Base-by-base conservation (phyloP, 75 land plant species). In the Sequoia sempervirens region DNA sequence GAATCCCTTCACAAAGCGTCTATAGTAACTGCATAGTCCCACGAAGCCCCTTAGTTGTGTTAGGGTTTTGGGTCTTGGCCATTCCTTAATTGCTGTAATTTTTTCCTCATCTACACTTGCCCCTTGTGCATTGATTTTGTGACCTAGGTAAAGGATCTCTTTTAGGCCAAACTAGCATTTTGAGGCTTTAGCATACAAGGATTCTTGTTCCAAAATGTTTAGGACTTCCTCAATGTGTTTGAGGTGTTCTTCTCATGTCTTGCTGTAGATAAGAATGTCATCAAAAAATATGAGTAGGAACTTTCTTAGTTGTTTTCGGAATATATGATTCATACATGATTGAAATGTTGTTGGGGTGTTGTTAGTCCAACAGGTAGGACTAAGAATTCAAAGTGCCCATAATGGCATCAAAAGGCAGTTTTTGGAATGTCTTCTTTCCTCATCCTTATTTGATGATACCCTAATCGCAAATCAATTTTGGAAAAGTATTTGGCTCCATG, bases 291-390 rank as follows among this genome's bases (percentile, higher is more conserved):
- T 80, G 3, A 83, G 12, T 40, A 86, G 69, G 73, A 83, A 83
- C 28, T 47, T 69, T 2, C 43, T n/a, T n/a, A 83, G 28, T 3
- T 72, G 32, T 37, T 14, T 17, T 34, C 47, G 30, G 30, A 86
- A 86, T 1, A 87, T 47, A 4, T 36, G 1, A 23, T 64, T 86
- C 87, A 86, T 86, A 45, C 78, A 54, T 1, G 50, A 41, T 26
- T 38, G 54, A 58, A 75, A 83, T 12, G 79, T 83, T 18, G 52
- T 75, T 18, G 58, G 85, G 2, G 85, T 85, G 81, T 87, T 87
- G 75, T 87, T 10, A 87, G n/a, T 58, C 82, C 85, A 66, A 87
- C 84, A 1, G 85, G 82, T 85, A 87, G 84, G 6, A 84, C 88
- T 47, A 80, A 20, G 79, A 47, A 80, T 64, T 79, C 50, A 56